Percentiles rank a stretch among this genome's conserved stretches.
Evolutionary conservation across 2,329 filamentous ascomycete genomes (phyloP).

Genomic region (Rhynchosporium graminicola): DNA sequence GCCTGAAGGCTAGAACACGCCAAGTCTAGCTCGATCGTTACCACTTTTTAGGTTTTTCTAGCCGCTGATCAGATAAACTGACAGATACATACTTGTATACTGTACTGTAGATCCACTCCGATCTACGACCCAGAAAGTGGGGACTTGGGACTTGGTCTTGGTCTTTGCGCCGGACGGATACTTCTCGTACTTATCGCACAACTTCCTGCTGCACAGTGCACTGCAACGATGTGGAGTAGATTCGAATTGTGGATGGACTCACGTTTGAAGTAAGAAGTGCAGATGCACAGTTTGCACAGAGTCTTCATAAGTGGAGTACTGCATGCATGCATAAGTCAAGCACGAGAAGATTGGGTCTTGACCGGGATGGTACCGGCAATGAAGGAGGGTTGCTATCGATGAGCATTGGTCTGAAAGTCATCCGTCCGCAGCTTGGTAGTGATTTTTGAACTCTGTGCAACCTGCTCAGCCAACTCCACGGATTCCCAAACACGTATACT

Average conservation of each 20-base stretch:
- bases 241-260: no score
- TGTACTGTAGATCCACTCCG: not conserved
- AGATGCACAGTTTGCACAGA: slow-evolving; percentile 17
- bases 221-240: not conserved
- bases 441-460: not conserved
- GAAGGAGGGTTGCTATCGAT: slow-evolving; percentile 12
- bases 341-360: not conserved
- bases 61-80: slow-evolving; percentile 3
- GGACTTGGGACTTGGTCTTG: not conserved
- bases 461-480: not conserved
- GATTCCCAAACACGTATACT: not conserved
- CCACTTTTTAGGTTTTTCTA: slow-evolving; percentile 4
- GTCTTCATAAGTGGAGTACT: slow-evolving; percentile 3
- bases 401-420: slow-evolving; percentile 1
- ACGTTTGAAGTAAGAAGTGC: not conserved
- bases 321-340: slow-evolving; percentile 7
- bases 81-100: not conserved
- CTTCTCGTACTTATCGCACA: no score
- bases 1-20: slow-evolving; percentile 4
- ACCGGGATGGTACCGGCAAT: not conserved
- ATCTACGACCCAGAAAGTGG: slow-evolving; percentile 18
- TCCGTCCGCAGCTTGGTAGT: not conserved
- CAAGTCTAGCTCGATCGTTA: not conserved
- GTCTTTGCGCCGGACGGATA: no score
- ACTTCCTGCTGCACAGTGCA: not conserved